Evolutionary conservation across 257 asterid species (phyloP), one percentile per base, ranked within the genome.

Genomic region (Scutellaria baicalensis): DNA sequence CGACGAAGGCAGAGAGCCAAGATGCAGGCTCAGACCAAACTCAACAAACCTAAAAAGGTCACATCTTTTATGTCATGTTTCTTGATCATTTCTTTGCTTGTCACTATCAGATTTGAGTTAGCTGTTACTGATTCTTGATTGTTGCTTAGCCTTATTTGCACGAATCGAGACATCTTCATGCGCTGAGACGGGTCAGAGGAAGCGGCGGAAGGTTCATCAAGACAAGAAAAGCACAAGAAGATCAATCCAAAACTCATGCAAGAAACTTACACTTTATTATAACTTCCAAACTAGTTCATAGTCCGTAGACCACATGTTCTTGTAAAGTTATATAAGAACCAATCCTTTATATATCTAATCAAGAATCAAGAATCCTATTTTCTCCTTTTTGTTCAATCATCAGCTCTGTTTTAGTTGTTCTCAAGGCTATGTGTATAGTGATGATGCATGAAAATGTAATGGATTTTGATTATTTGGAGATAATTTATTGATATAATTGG

Each of bases 81-180:
- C 17, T 50, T 50, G 27, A 6, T 50, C 18, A 2, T 16, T 50
- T 16, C 16, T 55, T 27, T 2, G 31, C 33, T 27, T 27, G 33
- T 27, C 4, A 27, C 2, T 4, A 27, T 27, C 33, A 27, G 2
- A 27, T 27, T 2, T 27, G n/a, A 21, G 40, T 9, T 2, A 27
- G 33, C 16, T 43, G 55, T 21, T 27, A 14, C 6, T 64, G 16
- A 27, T 11, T 16, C 35, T 8, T 66, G 60, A 35, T 40, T 23
- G 11, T 27, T 27, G 33, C 0, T 3, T 66, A 71, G 76, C 69
- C 69, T 5, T 71, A 71, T 61, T 11, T 71, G 40, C 76, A 71
- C 9, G 69, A 59, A 60, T 71, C 75, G 3, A 61, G 75, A 9
- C 75, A 71, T 71, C 69, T 71, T n/a, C 76, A 71, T 60, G 76